Base-by-base conservation (phyloP, 179 eudicot species). In the Spinacia oleracea region DNA sequence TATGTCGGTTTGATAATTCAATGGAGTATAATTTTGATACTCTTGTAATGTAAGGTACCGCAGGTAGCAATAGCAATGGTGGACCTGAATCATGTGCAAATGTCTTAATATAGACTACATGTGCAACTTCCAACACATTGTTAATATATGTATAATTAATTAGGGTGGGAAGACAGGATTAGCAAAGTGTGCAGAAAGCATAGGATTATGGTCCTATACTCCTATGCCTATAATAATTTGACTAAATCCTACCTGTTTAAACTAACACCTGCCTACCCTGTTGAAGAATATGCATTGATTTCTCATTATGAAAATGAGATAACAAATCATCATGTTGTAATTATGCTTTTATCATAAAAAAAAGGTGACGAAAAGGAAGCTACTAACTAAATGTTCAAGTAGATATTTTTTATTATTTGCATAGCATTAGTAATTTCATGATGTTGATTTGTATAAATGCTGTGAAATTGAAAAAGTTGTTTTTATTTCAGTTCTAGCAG, bases 11-110 rank as follows among this genome's bases (percentile, higher is more conserved):
- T 75, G 72, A 81, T 72, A 31, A 70, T 75, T 78, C 56, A 50
- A 35, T 38, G 34, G 27, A 66, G 42, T 55, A 25, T 9, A 40
- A 12, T 21, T 6, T 23, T 32, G 31, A 73, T 51, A 74, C 38
- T 59, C 69, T 82, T 73, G 74, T 45, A 81, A 27, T 58, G 31
- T 59, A 81, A 81, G 76, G 29, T 31, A 20, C 8, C 15, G 77
- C 29, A n/a, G 64, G n/a, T n/a, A n/a, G n/a, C n/a, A n/a, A n/a
- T 53, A 53, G 58, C 15, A 53, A 63, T 15, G 82, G 82, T 51
- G 71, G 85, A 79, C 55, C 85, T 42, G 58, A 79, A 83, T 53
- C 83, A 83, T 83, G 85, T 79, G 85, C 56, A 79, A 51, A 27
- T 80, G 83, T 66, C 66, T 45, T 72, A 9, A n/a, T 63, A 70